A percentile compares a stretch with the other conserved stretches of the same genome.
Evolutionary conservation across 306 rosid genomes (phyloP).

Genomic region (Glycine soja): DNA sequence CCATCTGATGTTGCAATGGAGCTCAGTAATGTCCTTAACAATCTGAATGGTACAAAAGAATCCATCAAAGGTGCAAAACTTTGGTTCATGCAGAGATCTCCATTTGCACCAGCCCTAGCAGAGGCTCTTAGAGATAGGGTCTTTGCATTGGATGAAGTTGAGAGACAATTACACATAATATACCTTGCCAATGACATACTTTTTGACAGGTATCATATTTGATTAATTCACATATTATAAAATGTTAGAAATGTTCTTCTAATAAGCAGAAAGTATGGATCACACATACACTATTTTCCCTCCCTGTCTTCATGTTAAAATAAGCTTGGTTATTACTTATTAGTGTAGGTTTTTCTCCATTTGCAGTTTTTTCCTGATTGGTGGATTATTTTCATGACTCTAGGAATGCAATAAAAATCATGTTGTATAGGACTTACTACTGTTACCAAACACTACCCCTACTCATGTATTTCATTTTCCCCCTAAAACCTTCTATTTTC

Average conservation of each 20-base stretch:
- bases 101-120: conserved; percentile 92
- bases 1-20: conserved; percentile 89
- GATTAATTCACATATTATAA: conserved; percentile 18
- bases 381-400: conserved; percentile 28
- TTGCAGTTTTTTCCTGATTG: conserved; percentile 25
- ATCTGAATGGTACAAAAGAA: conserved; percentile 89
- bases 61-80: conserved; percentile 90
- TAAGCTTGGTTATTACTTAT: conserved; percentile 19
- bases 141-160: conserved; percentile 78
- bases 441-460: not conserved
- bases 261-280: conserved; percentile 22
- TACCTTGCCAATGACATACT: conserved; percentile 94
- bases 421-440: conserved; percentile 23
- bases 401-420: conserved; percentile 13
- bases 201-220: conserved; percentile 69
- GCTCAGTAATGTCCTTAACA: conserved; percentile 70
- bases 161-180: conserved; percentile 91
- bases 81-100: conserved; percentile 98
- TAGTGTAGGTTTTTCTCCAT: conserved; percentile 6
- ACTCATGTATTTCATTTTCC: conserved; percentile 28
- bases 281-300: not conserved
- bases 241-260: conserved; percentile 29
- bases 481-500: not conserved
- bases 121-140: conserved; percentile 89
- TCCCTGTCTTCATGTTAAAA: conserved; percentile 15